Percentiles rank a stretch among this genome's conserved stretches.
Conservation (phyloP, 495 filamentous ascomycete genomes). For the Talaromyces stipitatus region DNA sequence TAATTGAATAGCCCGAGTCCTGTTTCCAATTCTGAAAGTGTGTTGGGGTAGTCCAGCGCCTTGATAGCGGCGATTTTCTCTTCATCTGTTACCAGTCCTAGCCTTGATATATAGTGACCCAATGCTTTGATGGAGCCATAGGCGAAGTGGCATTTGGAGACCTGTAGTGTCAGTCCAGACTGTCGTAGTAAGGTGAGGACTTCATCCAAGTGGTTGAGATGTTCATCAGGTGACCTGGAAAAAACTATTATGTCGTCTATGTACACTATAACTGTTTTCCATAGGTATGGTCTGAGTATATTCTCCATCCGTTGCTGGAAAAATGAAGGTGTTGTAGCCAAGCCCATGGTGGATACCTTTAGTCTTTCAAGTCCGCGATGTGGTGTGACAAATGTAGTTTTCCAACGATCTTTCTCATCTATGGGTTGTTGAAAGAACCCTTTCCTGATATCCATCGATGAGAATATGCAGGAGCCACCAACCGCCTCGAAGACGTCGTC, state of each 20-base stretch:
- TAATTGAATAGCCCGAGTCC: slow-evolving; percentile 1
- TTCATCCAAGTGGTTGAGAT: neutral
- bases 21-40: slow-evolving; percentile 1
- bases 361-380: neutral
- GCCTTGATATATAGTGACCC: neutral
- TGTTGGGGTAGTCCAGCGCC: neutral
- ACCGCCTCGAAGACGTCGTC: too few relatives aligned
- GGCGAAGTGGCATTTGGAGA: neutral
- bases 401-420: too few relatives aligned
- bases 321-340: neutral
- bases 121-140: neutral
- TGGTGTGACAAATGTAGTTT: neutral
- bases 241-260: neutral
- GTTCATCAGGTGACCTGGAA: neutral
- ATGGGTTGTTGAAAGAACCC: too few relatives aligned
- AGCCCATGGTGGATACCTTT: neutral
- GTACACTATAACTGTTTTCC: neutral
- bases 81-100: neutral
- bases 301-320: too few relatives aligned
- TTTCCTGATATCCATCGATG: too few relatives aligned
- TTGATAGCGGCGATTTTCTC: slow-evolving; percentile 3
- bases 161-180: neutral
- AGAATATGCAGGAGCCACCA: too few relatives aligned
- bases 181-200: neutral
- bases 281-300: neutral